Evolutionary conservation across 257 asterid species (phyloP).

Genomic region (Plectranthus barbatus): DNA sequence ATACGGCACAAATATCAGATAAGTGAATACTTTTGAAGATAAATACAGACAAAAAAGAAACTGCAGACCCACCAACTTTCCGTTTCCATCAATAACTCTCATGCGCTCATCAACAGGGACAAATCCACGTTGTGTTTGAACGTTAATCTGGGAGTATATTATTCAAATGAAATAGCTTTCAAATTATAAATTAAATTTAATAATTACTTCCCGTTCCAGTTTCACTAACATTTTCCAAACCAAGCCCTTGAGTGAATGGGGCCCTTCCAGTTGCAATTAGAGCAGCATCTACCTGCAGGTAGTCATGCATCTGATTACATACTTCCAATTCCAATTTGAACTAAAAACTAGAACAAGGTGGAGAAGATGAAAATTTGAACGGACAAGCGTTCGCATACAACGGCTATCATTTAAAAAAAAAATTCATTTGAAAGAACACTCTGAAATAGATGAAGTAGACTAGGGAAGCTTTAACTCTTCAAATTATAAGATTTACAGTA

Average conservation of each 20-base stretch:
- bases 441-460: neutral
- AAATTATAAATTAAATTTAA: slow-evolving; percentile 1
- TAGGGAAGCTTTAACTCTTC: neutral
- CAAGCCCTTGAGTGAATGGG: slow-evolving; percentile 94
- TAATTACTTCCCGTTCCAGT: slow-evolving; percentile 4
- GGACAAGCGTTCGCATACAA: neutral
- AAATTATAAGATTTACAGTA: neutral
- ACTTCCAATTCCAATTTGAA: neutral
- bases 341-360: slow-evolving; percentile 2
- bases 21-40: slow-evolving; percentile 1
- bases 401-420: slow-evolving; percentile 1
- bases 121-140: slow-evolving; percentile 87
- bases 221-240: slow-evolving; percentile 81
- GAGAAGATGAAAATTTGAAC: slow-evolving; percentile 7
- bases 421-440: slow-evolving; percentile 4
- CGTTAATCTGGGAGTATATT: slow-evolving; percentile 54
- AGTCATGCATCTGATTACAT: slow-evolving; percentile 18
- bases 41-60: slow-evolving; percentile 8
- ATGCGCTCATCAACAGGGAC: slow-evolving; percentile 93
- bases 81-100: slow-evolving; percentile 83
- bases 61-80: slow-evolving; percentile 57
- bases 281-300: slow-evolving; percentile 89
- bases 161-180: slow-evolving; percentile 3
- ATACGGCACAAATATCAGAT: slow-evolving; percentile 13
- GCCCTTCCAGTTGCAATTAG: slow-evolving; percentile 98